phyloP scores from a whole-genome alignment of 352 stramenopile species.

The Albugo candida region DNA sequence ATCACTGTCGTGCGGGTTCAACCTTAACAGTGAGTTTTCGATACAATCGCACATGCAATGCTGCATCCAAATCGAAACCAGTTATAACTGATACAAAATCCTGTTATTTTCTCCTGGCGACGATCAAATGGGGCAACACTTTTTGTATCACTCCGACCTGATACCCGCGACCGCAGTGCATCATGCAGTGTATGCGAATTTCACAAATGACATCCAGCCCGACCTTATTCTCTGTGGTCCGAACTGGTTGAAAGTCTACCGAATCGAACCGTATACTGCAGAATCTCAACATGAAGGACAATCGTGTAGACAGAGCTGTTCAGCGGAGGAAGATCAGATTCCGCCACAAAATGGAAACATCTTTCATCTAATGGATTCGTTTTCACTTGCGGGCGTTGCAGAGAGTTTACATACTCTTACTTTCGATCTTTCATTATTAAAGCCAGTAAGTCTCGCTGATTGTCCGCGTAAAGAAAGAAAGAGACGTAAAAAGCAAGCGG shows the following conservation, averaged over 20 bases:
- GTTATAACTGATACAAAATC: no score
- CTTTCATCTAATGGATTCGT: slow-evolving; percentile 47
- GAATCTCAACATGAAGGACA: not conserved
- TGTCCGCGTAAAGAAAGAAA: not conserved
- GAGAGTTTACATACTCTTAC: slow-evolving; percentile 51
- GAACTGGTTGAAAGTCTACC: slow-evolving; percentile 60
- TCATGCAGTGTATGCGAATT: slow-evolving; percentile 36
- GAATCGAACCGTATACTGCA: slow-evolving; percentile 35
- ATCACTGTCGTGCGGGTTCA: no score
- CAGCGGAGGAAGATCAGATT: not conserved
- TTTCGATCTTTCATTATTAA: slow-evolving; percentile 28
- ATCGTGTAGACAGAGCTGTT: not conserved
- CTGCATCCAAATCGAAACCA: no score
- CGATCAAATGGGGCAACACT: slow-evolving; percentile 54
- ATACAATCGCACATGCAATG: no score
- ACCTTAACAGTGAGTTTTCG: no score
- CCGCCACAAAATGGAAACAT: slow-evolving; percentile 26
- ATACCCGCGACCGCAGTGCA: slow-evolving; percentile 61
- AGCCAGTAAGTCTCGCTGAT: not conserved
- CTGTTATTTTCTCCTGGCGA: no score
- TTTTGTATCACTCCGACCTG: slow-evolving; percentile 64
- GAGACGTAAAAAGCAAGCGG: slow-evolving; percentile 25
- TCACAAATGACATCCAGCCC: slow-evolving; percentile 40
- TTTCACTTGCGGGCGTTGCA: slow-evolving; percentile 45
- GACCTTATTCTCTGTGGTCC: slow-evolving; percentile 59